A percentile compares a stretch with the other conserved stretches of the same genome.
Evolutionary conservation across 345 rosid genomes (phyloP).

Genomic region (Heritiera fomes): DNA sequence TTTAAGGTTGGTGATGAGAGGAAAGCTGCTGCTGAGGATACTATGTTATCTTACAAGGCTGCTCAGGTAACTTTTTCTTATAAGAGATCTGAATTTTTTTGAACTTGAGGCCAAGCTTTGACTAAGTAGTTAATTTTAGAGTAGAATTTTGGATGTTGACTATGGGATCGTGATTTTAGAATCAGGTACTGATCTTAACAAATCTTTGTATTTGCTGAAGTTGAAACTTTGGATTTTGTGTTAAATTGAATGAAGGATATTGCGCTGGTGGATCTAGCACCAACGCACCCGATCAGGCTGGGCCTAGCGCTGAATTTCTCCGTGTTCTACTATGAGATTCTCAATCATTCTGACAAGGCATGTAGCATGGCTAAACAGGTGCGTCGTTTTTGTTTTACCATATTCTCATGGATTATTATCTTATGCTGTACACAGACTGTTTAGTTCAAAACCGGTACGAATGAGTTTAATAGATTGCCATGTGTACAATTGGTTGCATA

Average conservation of each 20-base stretch:
- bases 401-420: background rate
- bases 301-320: constrained; percentile 89
- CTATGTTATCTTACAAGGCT: constrained; percentile 88
- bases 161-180: constrained; percentile 6
- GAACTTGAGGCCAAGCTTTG: background rate
- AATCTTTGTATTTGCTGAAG: background rate
- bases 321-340: constrained; percentile 89
- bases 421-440: too few relatives aligned
- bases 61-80: constrained; percentile 59
- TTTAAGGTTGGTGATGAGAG: constrained; percentile 84
- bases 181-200: background rate
- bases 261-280: constrained; percentile 76
- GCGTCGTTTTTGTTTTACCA: background rate
- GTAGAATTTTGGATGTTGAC: background rate
- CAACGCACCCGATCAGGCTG: constrained; percentile 89
- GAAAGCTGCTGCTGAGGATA: constrained; percentile 93
- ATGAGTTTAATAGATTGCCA: background rate
- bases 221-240: background rate
- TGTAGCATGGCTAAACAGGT: constrained; percentile 98
- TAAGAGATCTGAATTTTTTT: background rate
- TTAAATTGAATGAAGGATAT: constrained; percentile 46
- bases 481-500: background rate
- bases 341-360: constrained; percentile 85
- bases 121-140: background rate
- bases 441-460: background rate